These are phyloP conservation scores for Gracilaria gracilis DNA, from an alignment of 23 red algal genomes.

Conservation along the genomic window DNA sequence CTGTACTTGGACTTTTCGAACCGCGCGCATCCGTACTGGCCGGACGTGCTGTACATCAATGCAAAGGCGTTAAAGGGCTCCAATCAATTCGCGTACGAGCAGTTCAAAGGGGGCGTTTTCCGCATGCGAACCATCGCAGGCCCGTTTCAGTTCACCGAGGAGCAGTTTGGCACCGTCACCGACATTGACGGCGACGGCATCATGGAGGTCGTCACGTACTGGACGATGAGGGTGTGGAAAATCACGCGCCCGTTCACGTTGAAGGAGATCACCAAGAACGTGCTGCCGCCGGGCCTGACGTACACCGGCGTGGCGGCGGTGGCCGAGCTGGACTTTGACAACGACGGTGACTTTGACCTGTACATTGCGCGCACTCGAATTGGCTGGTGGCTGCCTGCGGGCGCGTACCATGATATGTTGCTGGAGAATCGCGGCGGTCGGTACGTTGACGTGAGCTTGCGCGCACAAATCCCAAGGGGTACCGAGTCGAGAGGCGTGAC, in stretches of 20 bases:
- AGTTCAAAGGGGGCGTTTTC: background rate
- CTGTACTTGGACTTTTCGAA: conserved; percentile 42
- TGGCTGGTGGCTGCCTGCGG: background rate
- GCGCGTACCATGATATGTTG: conserved; percentile 33
- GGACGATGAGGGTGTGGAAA: conserved; percentile 50
- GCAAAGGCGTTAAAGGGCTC: background rate
- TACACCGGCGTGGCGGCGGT: conserved; percentile 32
- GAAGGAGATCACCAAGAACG: conserved; percentile 24
- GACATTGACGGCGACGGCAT: conserved; percentile 67
- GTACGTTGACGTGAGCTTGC: conserved; percentile 68
- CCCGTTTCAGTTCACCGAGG: background rate
- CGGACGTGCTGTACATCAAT: conserved; percentile 37
- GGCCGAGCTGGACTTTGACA: conserved; percentile 77
- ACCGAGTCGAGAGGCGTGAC: conserved; percentile 59
- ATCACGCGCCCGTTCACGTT: conserved; percentile 45
- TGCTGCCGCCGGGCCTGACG: conserved; percentile 8
- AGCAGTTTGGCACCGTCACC: conserved; percentile 36
- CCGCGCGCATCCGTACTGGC: conserved; percentile 1
- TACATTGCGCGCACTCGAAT: conserved; percentile 50
- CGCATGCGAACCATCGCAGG: background rate
- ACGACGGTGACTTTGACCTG: conserved; percentile 75
- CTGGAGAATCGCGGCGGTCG: conserved; percentile 54
- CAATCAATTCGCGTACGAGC: conserved; percentile 34
- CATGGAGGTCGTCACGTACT: conserved; percentile 66
- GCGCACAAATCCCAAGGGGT: conserved; percentile 19